A percentile compares a stretch with the other conserved stretches of the same genome.
phyloP scores from a whole-genome alignment of 192 early-diverging fungal species.

The Backusella morwellensis region DNA sequence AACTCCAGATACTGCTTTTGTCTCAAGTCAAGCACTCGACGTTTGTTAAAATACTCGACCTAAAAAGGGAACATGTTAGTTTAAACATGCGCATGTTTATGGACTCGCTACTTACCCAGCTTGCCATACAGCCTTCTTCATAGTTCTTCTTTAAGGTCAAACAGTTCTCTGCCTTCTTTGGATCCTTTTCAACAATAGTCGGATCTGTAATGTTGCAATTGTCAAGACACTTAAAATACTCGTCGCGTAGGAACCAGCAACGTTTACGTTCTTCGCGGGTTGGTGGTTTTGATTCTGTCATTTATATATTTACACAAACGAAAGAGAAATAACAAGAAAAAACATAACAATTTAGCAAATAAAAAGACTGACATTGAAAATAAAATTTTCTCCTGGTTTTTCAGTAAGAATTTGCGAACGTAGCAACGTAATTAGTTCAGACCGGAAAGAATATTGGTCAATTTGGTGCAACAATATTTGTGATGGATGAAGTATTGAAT shows the following conservation, averaged over 20 bases:
- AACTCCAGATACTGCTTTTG: slow-evolving; percentile 49
- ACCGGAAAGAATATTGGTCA: too few relatives aligned
- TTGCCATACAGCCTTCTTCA: slow-evolving; percentile 65
- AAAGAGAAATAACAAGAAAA: not conserved
- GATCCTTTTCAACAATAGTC: slow-evolving; percentile 39
- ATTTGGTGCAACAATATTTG: too few relatives aligned
- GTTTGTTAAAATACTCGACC: slow-evolving; percentile 59
- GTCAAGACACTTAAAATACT: slow-evolving; percentile 79
- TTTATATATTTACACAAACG: not conserved
- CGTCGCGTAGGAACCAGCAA: slow-evolving; percentile 81
- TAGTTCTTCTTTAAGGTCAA: slow-evolving; percentile 51
- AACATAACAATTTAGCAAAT: not conserved
- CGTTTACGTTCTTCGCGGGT: slow-evolving; percentile 58
- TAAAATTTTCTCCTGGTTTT: not conserved
- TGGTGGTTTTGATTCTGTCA: slow-evolving; percentile 46
- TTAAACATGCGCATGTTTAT: too few relatives aligned
- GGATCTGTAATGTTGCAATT: slow-evolving; percentile 56
- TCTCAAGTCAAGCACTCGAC: slow-evolving; percentile 48
- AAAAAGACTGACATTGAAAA: not conserved
- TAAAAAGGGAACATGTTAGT: not conserved
- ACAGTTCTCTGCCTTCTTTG: slow-evolving; percentile 44
- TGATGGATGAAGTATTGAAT: too few relatives aligned
- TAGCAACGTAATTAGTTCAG: too few relatives aligned
- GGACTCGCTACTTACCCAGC: slow-evolving; percentile 53
- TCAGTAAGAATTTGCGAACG: too few relatives aligned